A percentile compares a stretch with the other conserved stretches of the same genome.
Evolutionary conservation across 2,329 filamentous ascomycete species (phyloP).

Genomic region (Diplodia corticola): DNA sequence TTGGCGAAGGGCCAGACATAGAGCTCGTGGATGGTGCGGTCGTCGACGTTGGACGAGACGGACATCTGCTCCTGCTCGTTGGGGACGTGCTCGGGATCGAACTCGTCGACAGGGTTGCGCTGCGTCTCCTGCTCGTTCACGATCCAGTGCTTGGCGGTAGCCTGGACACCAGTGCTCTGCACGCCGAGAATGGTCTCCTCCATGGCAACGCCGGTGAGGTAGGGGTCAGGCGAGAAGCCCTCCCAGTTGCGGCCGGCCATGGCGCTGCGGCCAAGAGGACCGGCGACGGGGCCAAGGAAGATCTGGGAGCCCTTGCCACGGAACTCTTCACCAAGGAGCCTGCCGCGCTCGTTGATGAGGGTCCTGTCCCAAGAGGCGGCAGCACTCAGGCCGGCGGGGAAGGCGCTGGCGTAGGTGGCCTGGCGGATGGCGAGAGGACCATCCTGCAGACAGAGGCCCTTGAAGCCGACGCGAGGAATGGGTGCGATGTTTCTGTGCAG

Average conservation of each 20-base stretch:
- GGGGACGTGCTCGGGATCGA: conserved; percentile 35
- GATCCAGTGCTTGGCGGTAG: conserved; percentile 51
- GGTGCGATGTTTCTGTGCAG: conserved; percentile 33
- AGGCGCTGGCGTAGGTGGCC: conserved; percentile 36
- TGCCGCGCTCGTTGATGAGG: conserved; percentile 36
- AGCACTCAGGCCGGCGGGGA: conserved; percentile 39
- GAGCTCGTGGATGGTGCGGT: conserved; percentile 72
- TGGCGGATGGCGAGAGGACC: conserved; percentile 36
- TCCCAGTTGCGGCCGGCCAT: conserved; percentile 52
- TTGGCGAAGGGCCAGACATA: conserved; percentile 80
- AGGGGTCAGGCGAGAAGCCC: conserved; percentile 53
- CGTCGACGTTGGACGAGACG: conserved; percentile 62
- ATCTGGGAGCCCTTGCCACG: conserved; percentile 43
- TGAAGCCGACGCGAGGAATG: conserved; percentile 42
- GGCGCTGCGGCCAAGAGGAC: conserved; percentile 45
- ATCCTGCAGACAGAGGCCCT: conserved; percentile 44
- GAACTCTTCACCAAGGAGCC: conserved; percentile 37
- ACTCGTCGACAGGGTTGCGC: conserved; percentile 56
- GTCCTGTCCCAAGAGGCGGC: conserved; percentile 44
- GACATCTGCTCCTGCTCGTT: conserved; percentile 37
- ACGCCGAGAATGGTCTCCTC: conserved; percentile 48
- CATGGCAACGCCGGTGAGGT: conserved; percentile 47
- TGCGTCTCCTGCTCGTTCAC: conserved; percentile 68
- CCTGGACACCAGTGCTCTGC: conserved; percentile 46
- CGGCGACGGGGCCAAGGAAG: conserved; percentile 46